Base-by-base conservation (phyloP, 345 rosid species). In the Hibiscus trionum region DNA sequence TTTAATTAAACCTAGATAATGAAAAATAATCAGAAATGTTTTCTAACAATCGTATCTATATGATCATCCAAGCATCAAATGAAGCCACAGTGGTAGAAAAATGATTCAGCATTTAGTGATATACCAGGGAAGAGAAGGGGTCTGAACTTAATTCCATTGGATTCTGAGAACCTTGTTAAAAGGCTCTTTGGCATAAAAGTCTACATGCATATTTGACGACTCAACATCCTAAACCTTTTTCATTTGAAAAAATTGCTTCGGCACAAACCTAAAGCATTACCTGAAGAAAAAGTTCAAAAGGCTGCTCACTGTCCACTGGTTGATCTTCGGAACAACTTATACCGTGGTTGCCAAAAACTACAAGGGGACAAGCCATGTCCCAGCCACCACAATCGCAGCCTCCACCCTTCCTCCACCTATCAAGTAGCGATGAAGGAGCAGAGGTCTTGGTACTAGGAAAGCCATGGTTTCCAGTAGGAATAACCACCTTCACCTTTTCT, bases 301-400 rank as follows among this genome's bases (percentile, higher is more conserved):
- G 85, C 53, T 64, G 82, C 61, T 80, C 86, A 72, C 77, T 79
- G 62, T 84, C 81, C 71, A 78, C 62, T 63, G 78, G 83, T 75
- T 70, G 83, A 80, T 86, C 87, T 73, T 85, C 86, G 11, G 78
- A 78, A 80, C 80, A 81, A 47, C 70, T 81, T 68, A 77, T 78
- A 69, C 71, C 60, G 37, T 93, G 81, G 72, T 84, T 83, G 80
- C 87, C 91, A 6, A 96, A 70, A 62, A 93, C 88, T 12, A 84
- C 79, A 46, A 93, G 94, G 19, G 96, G 88, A 68, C 99, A 96
- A 1, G 85, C 94, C 97, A 93, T 93, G 85, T 96, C 99, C 99
- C 99, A 96, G 77, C 99, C 98, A 44, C 99, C 96, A 77, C 98
- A 96, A 47, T 96, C 99, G 73, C 99, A 96, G 5, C 97, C 93